phyloP scores from a whole-genome alignment of 2,329 filamentous ascomycete genomes.

The Furcasterigmium sp. region DNA sequence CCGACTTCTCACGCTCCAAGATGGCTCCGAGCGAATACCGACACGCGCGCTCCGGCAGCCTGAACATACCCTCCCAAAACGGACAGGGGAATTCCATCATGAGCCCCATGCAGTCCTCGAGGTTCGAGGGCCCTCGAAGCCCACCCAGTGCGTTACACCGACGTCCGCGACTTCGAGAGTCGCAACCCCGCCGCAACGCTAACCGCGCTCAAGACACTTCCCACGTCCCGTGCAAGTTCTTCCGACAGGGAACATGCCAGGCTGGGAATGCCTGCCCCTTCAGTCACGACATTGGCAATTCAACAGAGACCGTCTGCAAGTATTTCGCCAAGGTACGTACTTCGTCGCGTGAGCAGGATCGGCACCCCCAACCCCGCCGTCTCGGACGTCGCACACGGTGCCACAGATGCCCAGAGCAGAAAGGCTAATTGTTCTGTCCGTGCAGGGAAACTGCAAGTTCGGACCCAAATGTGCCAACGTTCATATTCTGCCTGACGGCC shows the following conservation, averaged over 20 bases:
- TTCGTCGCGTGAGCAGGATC: neutral
- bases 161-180: constrained; percentile 1
- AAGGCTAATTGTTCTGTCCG: constrained; percentile 4
- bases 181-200: constrained; percentile 1
- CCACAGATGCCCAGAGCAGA: constrained; percentile 5
- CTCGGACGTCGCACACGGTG: neutral
- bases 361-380: neutral
- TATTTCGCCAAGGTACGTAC: constrained; percentile 89
- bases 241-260: constrained; percentile 91
- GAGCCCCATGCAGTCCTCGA: constrained; percentile 28
- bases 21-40: constrained; percentile 37
- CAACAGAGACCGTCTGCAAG: constrained; percentile 89
- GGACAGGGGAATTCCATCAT: constrained; percentile 22
- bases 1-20: constrained; percentile 4
- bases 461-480: constrained; percentile 96
- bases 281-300: constrained; percentile 82
- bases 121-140: constrained; percentile 57
- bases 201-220: constrained; percentile 66
- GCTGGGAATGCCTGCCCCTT: constrained; percentile 95
- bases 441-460: constrained; percentile 96
- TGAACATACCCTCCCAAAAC: constrained; percentile 40
- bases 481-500: constrained; percentile 89
- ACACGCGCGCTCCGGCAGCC: constrained; percentile 53
- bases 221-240: constrained; percentile 99
- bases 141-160: constrained; percentile 51